phyloP scores from a whole-genome alignment of 371 early-diverging fungal genomes.

The Mortierella sp. region DNA sequence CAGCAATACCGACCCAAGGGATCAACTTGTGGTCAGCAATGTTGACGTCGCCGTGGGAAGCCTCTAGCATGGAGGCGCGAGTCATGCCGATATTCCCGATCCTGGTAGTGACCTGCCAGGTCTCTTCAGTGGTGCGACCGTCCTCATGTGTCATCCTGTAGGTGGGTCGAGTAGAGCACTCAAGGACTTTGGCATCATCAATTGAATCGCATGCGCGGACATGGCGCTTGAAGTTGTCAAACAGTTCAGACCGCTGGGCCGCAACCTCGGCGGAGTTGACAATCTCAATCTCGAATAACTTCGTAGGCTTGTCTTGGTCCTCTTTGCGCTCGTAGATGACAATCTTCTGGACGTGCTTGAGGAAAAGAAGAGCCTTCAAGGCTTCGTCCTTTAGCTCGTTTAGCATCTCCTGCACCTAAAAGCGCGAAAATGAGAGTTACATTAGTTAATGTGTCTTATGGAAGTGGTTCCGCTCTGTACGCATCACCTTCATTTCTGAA shows the following conservation, averaged over 20 bases:
- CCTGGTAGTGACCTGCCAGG: slow-evolving; percentile 28
- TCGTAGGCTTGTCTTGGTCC: not conserved
- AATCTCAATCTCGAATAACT: slow-evolving; percentile 34
- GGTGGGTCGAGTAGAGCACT: slow-evolving; percentile 20
- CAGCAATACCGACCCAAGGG: slow-evolving; percentile 59
- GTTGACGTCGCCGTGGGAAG: not conserved
- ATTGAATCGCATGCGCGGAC: not conserved
- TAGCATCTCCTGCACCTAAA: slow-evolving; percentile 25
- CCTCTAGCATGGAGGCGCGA: slow-evolving; percentile 6
- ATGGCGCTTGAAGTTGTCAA: slow-evolving; percentile 18
- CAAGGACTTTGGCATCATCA: not conserved
- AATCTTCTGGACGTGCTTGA: slow-evolving; percentile 41
- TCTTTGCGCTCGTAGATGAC: slow-evolving; percentile 37
- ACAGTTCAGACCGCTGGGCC: slow-evolving; percentile 1
- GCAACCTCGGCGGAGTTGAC: slow-evolving; percentile 29
- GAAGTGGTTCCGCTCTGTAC: too few relatives aligned
- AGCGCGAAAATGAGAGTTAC: not conserved
- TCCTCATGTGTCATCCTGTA: slow-evolving; percentile 18
- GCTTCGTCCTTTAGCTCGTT: slow-evolving; percentile 19
- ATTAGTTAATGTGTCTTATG: not conserved
- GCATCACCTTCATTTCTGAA: too few relatives aligned
- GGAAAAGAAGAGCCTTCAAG: slow-evolving; percentile 30
- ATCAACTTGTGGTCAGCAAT: slow-evolving; percentile 37
- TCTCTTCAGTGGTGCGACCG: not conserved
- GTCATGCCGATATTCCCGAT: slow-evolving; percentile 19